Conservation (phyloP, 2,329 filamentous ascomycete genomes). For the Verticillium albo-atrum region DNA sequence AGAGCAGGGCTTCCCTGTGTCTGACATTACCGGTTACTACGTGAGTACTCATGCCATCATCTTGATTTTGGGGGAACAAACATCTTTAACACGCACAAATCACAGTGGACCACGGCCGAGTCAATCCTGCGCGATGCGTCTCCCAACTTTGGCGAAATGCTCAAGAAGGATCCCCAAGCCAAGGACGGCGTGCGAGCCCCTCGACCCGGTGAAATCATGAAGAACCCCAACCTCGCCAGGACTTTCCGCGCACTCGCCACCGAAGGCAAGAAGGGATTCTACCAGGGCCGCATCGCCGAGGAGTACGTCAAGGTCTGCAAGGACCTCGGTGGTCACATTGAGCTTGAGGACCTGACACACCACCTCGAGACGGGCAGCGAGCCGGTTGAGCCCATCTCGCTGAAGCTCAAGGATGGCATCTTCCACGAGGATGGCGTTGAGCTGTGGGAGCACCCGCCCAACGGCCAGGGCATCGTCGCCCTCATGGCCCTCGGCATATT, state of each 20-base stretch:
- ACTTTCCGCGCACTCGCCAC: constrained; percentile 77
- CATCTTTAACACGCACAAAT: neutral
- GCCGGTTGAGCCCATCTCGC: constrained; percentile 77
- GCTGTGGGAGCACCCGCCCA: constrained; percentile 95
- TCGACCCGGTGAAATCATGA: constrained; percentile 79
- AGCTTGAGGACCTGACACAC: constrained; percentile 73
- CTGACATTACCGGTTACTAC: constrained; percentile 66
- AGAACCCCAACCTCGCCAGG: constrained; percentile 72
- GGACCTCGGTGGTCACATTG: constrained; percentile 72
- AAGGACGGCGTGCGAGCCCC: constrained; percentile 71
- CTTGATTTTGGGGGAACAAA: neutral
- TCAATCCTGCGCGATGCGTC: constrained; percentile 64
- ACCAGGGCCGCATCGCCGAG: constrained; percentile 77
- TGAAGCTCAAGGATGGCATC: constrained; percentile 58
- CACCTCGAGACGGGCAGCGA: constrained; percentile 69
- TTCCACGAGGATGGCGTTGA: constrained; percentile 54
- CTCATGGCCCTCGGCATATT: constrained; percentile 92
- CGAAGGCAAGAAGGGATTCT: constrained; percentile 87
- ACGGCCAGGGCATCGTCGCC: constrained; percentile 92
- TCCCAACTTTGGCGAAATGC: constrained; percentile 81
- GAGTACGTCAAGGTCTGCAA: constrained; percentile 74
- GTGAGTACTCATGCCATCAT: constrained; percentile 43
- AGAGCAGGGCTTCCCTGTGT: constrained; percentile 86
- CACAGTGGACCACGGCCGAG: constrained; percentile 69
- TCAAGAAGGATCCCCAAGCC: constrained; percentile 70